These are phyloP conservation scores for Syzygium oleosum DNA, from an alignment of 345 rosid genomes.

Conservation along the genomic window DNA sequence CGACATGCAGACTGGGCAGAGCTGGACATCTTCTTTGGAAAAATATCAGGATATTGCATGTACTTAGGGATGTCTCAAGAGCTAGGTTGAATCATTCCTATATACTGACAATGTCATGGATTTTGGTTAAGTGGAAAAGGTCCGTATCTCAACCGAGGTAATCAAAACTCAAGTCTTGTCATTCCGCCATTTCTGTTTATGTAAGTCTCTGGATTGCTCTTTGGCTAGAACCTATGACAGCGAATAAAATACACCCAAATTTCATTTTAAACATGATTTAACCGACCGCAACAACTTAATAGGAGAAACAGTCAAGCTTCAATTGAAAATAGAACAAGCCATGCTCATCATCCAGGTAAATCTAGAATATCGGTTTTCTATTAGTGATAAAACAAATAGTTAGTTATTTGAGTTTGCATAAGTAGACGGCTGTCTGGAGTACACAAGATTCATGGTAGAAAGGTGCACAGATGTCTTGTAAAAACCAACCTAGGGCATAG, in stretches of 20 bases:
- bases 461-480: background rate
- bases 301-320: background rate
- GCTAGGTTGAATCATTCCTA: background rate
- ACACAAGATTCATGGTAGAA: background rate
- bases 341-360: background rate
- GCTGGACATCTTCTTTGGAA: background rate
- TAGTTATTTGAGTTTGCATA: background rate
- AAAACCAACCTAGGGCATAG: background rate
- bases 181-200: background rate
- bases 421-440: background rate
- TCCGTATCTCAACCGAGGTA: background rate
- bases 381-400: background rate
- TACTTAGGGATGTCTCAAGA: background rate
- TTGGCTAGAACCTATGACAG: background rate
- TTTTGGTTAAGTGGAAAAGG: background rate
- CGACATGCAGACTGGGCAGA: background rate
- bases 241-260: background rate
- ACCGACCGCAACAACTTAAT: background rate
- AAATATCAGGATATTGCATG: background rate
- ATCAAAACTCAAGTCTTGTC: background rate
- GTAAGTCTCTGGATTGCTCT: background rate
- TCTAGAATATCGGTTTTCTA: background rate
- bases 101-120: background rate
- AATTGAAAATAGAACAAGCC: background rate
- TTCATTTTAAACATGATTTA: background rate